Evolutionary conservation across 805 yeast genomes (phyloP).

Genomic region (Yamadazyma nakazawae): DNA sequence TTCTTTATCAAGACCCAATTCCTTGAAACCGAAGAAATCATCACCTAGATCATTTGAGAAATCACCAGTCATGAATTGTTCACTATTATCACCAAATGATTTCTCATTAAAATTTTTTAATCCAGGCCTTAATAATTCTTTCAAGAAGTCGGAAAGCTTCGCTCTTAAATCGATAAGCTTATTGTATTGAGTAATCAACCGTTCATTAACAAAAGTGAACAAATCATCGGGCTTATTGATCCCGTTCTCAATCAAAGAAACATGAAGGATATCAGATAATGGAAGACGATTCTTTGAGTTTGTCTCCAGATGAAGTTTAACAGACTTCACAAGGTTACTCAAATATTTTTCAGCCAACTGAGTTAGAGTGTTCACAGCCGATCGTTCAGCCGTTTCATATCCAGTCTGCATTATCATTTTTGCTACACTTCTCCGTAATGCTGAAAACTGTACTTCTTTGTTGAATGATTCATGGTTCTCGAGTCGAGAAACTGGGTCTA

Average conservation of each 20-base stretch:
- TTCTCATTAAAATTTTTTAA: conserved; percentile 70
- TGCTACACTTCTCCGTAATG: conserved; percentile 66
- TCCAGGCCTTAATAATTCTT: conserved; percentile 79
- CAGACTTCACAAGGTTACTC: conserved; percentile 65
- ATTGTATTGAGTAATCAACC: conserved; percentile 60
- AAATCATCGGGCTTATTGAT: conserved; percentile 74
- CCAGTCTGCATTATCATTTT: conserved; percentile 90
- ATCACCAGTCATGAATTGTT: conserved; percentile 92
- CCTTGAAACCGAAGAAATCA: conserved; percentile 96
- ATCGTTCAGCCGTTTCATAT: conserved; percentile 76
- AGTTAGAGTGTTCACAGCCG: conserved; percentile 74
- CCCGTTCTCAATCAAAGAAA: conserved; percentile 82
- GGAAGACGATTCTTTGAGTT: conserved; percentile 43
- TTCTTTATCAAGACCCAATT: conserved; percentile 89
- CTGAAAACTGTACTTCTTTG: conserved; percentile 59
- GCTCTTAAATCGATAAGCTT: conserved; percentile 66
- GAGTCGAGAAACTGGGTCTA: conserved; percentile 80
- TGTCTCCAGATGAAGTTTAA: conserved; percentile 71
- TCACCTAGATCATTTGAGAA: conserved; percentile 92
- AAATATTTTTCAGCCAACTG: conserved; percentile 81
- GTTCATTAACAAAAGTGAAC: conserved; percentile 70
- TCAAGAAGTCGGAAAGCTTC: conserved; percentile 68
- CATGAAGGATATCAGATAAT: conserved; percentile 46
- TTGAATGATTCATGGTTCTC: conserved; percentile 62
- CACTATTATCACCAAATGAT: conserved; percentile 85